These are phyloP conservation scores for Globisporangium megalacanthum DNA, from an alignment of 352 stramenopile genomes.

Conservation along the genomic window DNA sequence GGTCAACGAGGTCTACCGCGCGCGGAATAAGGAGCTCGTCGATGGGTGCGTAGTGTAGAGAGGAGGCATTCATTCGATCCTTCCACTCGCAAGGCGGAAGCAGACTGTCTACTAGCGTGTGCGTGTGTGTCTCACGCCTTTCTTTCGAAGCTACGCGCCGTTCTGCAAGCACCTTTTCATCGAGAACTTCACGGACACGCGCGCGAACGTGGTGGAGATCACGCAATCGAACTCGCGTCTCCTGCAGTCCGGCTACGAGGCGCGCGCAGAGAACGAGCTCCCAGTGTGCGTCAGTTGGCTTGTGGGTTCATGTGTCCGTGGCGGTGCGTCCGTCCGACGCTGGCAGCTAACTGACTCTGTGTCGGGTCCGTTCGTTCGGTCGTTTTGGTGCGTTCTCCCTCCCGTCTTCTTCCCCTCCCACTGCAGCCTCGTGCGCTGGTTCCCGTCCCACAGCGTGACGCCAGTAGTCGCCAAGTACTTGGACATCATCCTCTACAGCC, in stretches of 20 bases:
- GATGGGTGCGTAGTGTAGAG: conserved; percentile 38
- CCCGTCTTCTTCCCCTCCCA: neutral
- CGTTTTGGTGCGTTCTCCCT: neutral
- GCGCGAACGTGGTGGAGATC: conserved; percentile 89
- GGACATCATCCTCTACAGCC: conserved; percentile 98
- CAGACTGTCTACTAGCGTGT: neutral
- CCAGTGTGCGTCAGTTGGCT: conserved; percentile 67
- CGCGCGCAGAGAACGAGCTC: conserved; percentile 91
- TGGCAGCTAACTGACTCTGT: no score
- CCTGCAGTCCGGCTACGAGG: conserved; percentile 92
- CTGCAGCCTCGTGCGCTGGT: conserved; percentile 78
- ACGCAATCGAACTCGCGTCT: conserved; percentile 92
- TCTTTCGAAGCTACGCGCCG: conserved; percentile 86
- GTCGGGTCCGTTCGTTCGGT: neutral
- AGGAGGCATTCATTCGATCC: neutral
- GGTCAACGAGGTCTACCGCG: conserved; percentile 79
- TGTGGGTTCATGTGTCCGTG: neutral
- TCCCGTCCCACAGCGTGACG: conserved; percentile 88
- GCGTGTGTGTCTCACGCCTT: neutral
- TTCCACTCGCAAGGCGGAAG: no score
- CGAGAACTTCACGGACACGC: conserved; percentile 90
- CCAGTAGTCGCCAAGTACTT: conserved; percentile 90
- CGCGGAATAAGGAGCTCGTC: conserved; percentile 53
- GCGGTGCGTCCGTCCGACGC: neutral
- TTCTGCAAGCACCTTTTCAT: conserved; percentile 99